Conservation (phyloP, 192 early-diverging fungal genomes). For the Dispira simplex region DNA sequence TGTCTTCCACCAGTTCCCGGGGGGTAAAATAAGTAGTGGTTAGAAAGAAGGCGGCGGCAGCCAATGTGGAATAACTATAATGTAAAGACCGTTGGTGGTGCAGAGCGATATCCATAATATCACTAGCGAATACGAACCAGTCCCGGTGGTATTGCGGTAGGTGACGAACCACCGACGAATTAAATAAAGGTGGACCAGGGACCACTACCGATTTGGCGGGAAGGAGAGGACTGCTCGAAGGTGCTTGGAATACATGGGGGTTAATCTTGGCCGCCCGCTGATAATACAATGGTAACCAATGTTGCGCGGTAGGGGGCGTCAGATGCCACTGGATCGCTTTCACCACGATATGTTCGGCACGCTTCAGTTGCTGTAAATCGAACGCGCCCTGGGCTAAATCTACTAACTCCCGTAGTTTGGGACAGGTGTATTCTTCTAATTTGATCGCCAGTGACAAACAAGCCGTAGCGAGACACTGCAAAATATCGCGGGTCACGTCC, state of each 20-base stretch:
- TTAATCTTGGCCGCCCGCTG: conserved; percentile 23
- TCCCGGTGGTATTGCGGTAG: conserved; percentile 16
- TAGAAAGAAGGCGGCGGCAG: conserved; percentile 29
- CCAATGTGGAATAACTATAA: conserved; percentile 20
- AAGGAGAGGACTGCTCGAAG: background rate
- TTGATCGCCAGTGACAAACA: conserved; percentile 34
- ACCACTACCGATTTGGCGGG: conserved; percentile 3
- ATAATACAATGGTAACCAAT: conserved; percentile 23
- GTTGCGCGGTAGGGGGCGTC: conserved; percentile 24
- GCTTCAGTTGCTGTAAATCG: conserved; percentile 21
- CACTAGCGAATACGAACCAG: conserved; percentile 21
- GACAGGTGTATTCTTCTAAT: conserved; percentile 27
- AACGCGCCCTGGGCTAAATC: conserved; percentile 30
- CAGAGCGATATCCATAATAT: conserved; percentile 23
- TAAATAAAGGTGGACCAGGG: background rate
- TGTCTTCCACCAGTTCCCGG: background rate
- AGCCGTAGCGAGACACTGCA: conserved; percentile 32
- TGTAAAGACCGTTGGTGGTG: conserved; percentile 20
- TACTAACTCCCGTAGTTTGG: conserved; percentile 24
- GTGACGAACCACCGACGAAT: background rate
- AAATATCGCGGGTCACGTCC: conserved; percentile 21
- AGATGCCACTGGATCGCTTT: conserved; percentile 24
- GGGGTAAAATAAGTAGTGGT: background rate
- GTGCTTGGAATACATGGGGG: conserved; percentile 16
- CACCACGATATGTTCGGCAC: conserved; percentile 28